A percentile compares a stretch with the other conserved stretches of the same genome.
Conservation (phyloP, 805 yeast genomes). For the Candida yuanshanica region DNA sequence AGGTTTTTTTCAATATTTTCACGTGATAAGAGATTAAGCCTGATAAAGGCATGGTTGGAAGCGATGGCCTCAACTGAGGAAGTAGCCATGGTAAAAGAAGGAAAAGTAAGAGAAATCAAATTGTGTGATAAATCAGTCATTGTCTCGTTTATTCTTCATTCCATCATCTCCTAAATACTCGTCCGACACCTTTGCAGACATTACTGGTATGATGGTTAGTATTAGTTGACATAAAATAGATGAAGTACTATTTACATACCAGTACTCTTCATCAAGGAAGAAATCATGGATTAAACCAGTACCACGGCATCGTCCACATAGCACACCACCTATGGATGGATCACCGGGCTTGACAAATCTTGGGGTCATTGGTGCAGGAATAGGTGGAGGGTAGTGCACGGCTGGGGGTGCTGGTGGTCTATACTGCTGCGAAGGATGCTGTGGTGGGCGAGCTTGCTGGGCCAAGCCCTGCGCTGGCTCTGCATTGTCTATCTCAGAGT, state of each 20-base stretch:
- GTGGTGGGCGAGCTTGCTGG: background rate
- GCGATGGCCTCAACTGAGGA: no score
- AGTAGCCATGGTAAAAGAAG: no score
- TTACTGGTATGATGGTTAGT: background rate
- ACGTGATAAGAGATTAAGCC: no score
- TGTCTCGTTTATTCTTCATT: no score
- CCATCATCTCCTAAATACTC: slow-evolving; percentile 3
- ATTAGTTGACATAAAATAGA: background rate
- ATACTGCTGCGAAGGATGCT: background rate
- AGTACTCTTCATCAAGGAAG: slow-evolving; percentile 1
- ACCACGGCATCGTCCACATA: slow-evolving; percentile 54
- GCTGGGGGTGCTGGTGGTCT: background rate
- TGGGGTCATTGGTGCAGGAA: slow-evolving; percentile 4
- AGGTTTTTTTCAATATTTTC: no score
- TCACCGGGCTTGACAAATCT: slow-evolving; percentile 67
- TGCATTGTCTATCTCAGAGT: slow-evolving; percentile 5
- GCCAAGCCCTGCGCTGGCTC: background rate
- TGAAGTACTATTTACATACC: background rate
- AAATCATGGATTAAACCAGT: slow-evolving; percentile 7
- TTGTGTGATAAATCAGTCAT: no score
- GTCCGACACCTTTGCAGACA: slow-evolving; percentile 7
- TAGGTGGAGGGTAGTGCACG: background rate
- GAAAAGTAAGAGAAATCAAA: no score
- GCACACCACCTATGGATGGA: slow-evolving; percentile 64
- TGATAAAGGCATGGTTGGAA: no score